Evolutionary conservation across 2,329 filamentous ascomycete species (phyloP).

Genomic region (Cladosporium sp.): DNA sequence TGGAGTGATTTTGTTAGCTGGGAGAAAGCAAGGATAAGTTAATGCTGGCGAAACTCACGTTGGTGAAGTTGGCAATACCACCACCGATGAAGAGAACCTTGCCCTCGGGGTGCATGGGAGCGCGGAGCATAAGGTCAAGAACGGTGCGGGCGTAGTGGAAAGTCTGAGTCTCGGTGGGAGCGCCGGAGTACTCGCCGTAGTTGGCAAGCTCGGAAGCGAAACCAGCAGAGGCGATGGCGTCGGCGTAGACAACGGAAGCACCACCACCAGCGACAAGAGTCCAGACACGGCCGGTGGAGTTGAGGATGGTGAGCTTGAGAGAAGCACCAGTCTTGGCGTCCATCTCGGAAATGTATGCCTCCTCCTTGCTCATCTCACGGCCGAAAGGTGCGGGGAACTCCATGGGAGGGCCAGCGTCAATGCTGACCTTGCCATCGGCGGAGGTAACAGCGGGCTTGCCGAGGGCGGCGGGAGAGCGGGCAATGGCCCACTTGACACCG

Average conservation of each 20-base stretch:
- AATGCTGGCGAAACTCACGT: constrained; percentile 49
- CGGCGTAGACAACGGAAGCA: constrained; percentile 98
- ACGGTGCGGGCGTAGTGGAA: constrained; percentile 99
- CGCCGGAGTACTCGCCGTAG: constrained; percentile 99
- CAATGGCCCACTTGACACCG: constrained; percentile 97
- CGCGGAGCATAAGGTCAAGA: constrained; percentile 93
- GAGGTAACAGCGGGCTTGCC: constrained; percentile 63
- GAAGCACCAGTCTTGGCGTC: constrained; percentile 99
- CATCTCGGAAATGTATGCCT: constrained; percentile 97
- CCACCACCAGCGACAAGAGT: constrained; percentile 98
- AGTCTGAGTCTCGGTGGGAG: constrained; percentile 96
- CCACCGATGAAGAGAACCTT: constrained; percentile 99
- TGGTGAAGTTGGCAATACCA: constrained; percentile 99
- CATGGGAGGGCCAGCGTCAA: constrained; percentile 96
- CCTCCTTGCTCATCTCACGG: constrained; percentile 97
- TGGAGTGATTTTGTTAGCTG: constrained; percentile 25
- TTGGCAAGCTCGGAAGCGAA: constrained; percentile 97
- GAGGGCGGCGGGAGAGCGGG: constrained; percentile 82
- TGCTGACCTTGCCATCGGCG: constrained; percentile 72
- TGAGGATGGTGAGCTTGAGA: constrained; percentile 95
- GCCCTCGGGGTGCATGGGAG: constrained; percentile 78
- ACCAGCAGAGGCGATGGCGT: constrained; percentile 94
- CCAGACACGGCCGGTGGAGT: constrained; percentile 89
- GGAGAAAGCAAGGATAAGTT: neutral
- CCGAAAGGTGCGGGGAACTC: constrained; percentile 99